Evolutionary conservation across 2,329 filamentous ascomycete genomes (phyloP), one percentile per base, ranked within the genome.

Genomic region (Ambrosiella beaveri): DNA sequence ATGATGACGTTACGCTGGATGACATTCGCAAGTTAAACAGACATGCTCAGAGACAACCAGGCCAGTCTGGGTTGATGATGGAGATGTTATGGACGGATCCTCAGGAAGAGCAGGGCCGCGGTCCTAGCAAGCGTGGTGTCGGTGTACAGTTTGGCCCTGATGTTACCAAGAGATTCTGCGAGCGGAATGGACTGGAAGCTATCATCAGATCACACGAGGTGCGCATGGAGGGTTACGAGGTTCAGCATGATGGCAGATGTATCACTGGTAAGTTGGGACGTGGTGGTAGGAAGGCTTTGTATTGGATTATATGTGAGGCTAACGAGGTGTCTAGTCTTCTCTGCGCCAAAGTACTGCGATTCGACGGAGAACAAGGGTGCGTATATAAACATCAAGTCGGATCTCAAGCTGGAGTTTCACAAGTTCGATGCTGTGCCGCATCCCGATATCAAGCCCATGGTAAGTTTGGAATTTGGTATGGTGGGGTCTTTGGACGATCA

Each of bases 81-180:
- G 93, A 98, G 72, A 98, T 98, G 93, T 79, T 98, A 52, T 98
- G 93, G 93, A 97, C 93, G 0, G 93, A 98, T 68, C 93, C 93
- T 2, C 93, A 98, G 69, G 78, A 86, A 0, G 77, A 82, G 64
- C 83, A 86, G 36, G 93, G 93, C 56, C 83, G 93, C 64, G 88
- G 90, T 7, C 93, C 93, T 50, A 95, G 89, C 75, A 98, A 98
- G 77, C 82, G 93, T 68, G 93, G 93, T 64, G 91, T 98, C 17
- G 93, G 93, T 56, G 80, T 97, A 72, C 90, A 97, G 68, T 98
- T 98, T 65, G 93, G 93, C 0, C 93, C 93, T 0, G 93, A 98
- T 68, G 82, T 98, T 60, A 98, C 93, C 19, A 95, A 94, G 74
- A 80, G 82, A 55, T 98, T 98, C 77, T 98, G 93, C 68, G 90